phyloP scores from a whole-genome alignment of 1,284 basidiomycete genomes.

The Mycena citricolor region DNA sequence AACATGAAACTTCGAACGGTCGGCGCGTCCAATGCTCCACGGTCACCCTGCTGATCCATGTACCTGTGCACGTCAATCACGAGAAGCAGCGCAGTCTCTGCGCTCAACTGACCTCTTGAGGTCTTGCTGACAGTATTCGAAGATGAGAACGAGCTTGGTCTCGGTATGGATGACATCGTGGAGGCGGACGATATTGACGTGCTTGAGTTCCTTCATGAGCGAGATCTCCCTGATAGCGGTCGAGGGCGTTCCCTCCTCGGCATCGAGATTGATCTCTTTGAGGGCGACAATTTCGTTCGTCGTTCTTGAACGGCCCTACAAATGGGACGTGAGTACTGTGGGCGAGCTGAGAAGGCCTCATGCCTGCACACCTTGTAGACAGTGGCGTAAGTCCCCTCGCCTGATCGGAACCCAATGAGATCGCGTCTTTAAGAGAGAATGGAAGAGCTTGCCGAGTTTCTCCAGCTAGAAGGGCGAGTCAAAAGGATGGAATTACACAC shows the following conservation, averaged over 20 bases:
- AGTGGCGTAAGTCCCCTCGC: constrained; percentile 86
- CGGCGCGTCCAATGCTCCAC: constrained; percentile 89
- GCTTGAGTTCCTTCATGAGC: constrained; percentile 94
- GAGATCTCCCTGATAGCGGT: constrained; percentile 95
- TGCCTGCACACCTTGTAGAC: constrained; percentile 78
- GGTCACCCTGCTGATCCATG: constrained; percentile 97
- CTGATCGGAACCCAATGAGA: constrained; percentile 35
- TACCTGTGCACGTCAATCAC: too few species aligned
- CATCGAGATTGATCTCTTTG: constrained; percentile 94
- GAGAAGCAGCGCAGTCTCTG: too few species aligned
- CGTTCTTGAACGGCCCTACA: constrained; percentile 77
- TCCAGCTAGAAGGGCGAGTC: constrained; percentile 65
- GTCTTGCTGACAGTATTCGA: constrained; percentile 98
- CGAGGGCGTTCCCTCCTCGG: constrained; percentile 92
- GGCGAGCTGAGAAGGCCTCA: neutral
- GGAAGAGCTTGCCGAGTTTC: constrained; percentile 63
- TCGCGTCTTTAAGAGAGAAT: constrained; percentile 5
- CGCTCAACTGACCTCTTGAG: too few species aligned
- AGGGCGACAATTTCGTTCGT: constrained; percentile 89
- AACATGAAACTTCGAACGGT: constrained; percentile 98
- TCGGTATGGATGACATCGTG: constrained; percentile 99
- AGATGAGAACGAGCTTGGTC: constrained; percentile 98
- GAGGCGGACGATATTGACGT: constrained; percentile 92
- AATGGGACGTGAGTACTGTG: constrained; percentile 16
- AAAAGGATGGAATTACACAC: constrained; percentile 10